Percentiles rank a stretch among this genome's conserved stretches.
These are phyloP conservation scores for Epithele typhae DNA, from an alignment of 768 basidiomycete species.

Conservation along the genomic window DNA sequence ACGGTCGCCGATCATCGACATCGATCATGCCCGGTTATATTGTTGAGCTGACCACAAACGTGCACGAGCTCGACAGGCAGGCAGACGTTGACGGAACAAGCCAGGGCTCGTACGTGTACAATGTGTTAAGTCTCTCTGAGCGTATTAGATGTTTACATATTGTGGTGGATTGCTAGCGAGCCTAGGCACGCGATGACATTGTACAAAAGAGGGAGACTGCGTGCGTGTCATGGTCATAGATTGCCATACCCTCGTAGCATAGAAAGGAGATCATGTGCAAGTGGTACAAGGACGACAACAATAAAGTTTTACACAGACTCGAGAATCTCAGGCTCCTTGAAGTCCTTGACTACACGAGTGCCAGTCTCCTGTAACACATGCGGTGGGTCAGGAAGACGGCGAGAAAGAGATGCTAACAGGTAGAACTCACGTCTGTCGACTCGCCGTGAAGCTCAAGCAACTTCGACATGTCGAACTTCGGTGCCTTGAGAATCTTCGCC, in stretches of 20 bases:
- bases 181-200: not conserved
- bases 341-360: slow-evolving; percentile 89
- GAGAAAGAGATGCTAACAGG: not conserved
- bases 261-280: slow-evolving; percentile 28
- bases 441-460: slow-evolving; percentile 96
- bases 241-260: slow-evolving; percentile 36
- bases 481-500: slow-evolving; percentile 98
- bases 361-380: slow-evolving; percentile 74
- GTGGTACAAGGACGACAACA: slow-evolving; percentile 34
- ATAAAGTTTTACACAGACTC: slow-evolving; percentile 73
- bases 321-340: slow-evolving; percentile 95
- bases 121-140: too few relatives aligned
- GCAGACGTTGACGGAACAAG: too few relatives aligned
- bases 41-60: too few relatives aligned
- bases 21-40: too few relatives aligned
- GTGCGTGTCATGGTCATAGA: slow-evolving; percentile 31
- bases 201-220: not conserved
- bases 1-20: too few relatives aligned
- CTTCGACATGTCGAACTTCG: slow-evolving; percentile 95
- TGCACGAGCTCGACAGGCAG: too few relatives aligned
- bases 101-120: too few relatives aligned
- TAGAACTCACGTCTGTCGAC: slow-evolving; percentile 76
- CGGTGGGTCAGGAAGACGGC: slow-evolving; percentile 3
- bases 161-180: not conserved
- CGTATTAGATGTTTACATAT: too few relatives aligned